These are phyloP conservation scores for Mytilinidion resinicola DNA, from an alignment of 495 filamentous ascomycete species.

Conservation along the genomic window DNA sequence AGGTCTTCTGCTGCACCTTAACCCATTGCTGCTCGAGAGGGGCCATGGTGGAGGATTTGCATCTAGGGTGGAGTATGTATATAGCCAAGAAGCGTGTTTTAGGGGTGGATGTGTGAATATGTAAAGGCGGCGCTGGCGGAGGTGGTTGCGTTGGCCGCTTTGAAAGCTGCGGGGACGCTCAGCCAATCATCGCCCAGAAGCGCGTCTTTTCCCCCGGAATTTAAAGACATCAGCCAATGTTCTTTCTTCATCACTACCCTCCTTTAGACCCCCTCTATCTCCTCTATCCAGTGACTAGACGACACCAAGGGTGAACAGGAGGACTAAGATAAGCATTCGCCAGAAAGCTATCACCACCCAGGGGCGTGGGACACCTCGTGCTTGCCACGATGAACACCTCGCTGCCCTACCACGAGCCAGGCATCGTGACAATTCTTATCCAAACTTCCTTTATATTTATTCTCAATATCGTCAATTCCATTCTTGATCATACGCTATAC, in stretches of 20 bases:
- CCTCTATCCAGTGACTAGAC: too few relatives aligned
- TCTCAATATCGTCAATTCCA: constrained; percentile 53
- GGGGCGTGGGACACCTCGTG: neutral
- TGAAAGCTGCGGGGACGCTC: too few relatives aligned
- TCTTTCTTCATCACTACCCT: too few relatives aligned
- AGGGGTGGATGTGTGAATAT: neutral
- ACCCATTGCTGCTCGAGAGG: constrained; percentile 85
- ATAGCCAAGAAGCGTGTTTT: neutral
- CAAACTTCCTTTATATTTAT: constrained; percentile 59
- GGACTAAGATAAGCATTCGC: neutral
- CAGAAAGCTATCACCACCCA: neutral
- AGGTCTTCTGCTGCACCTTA: constrained; percentile 97
- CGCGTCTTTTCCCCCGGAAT: too few relatives aligned
- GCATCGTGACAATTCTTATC: constrained; percentile 53
- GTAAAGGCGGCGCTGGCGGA: neutral
- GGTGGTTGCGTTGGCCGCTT: neutral
- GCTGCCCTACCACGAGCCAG: constrained; percentile 52
- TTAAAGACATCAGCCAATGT: too few relatives aligned
- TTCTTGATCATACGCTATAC: constrained; percentile 57
- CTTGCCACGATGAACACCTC: constrained; percentile 1
- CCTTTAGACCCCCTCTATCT: too few relatives aligned
- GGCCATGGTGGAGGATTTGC: constrained; percentile 41
- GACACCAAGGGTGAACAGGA: too few relatives aligned
- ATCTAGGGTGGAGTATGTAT: neutral
- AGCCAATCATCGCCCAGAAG: neutral